Conservation (phyloP, 495 filamentous ascomycete species). For the Neurospora sp. region DNA sequence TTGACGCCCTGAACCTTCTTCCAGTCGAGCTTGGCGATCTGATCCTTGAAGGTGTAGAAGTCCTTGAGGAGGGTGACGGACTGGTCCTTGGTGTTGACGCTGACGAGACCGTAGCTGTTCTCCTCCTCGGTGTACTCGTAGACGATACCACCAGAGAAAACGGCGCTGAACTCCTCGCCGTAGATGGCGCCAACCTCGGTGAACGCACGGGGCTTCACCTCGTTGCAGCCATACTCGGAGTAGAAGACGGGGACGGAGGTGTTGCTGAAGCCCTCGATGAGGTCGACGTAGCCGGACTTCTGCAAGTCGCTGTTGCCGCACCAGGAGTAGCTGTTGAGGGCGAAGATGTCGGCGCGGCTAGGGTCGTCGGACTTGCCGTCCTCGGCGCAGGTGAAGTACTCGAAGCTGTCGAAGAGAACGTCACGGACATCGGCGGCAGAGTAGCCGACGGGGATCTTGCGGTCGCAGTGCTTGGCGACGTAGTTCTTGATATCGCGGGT, state of each 20-base stretch:
- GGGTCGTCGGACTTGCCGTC: constrained; percentile 50
- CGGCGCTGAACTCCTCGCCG: constrained; percentile 62
- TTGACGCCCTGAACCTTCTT: constrained; percentile 45
- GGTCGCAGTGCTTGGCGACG: constrained; percentile 41
- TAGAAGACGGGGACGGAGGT: constrained; percentile 85
- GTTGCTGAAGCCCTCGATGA: constrained; percentile 60
- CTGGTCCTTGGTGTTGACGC: constrained; percentile 49
- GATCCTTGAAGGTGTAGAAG: constrained; percentile 62
- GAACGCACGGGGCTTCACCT: constrained; percentile 66
- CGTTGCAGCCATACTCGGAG: constrained; percentile 94
- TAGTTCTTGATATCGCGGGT: constrained; percentile 76
- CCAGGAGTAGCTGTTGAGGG: constrained; percentile 93
- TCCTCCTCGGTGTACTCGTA: constrained; percentile 76
- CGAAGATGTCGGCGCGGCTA: constrained; percentile 77
- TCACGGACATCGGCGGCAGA: constrained; percentile 86
- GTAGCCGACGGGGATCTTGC: constrained; percentile 38
- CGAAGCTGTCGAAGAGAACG: constrained; percentile 67
- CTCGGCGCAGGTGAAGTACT: constrained; percentile 76
- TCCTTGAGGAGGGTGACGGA: constrained; percentile 56
- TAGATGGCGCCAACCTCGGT: constrained; percentile 76
- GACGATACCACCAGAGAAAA: constrained; percentile 79
- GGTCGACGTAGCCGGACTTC: constrained; percentile 58
- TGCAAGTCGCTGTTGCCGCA: constrained; percentile 69
- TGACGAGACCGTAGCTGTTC: constrained; percentile 67
- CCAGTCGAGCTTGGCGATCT: constrained; percentile 67